Base-by-base conservation (phyloP, 495 filamentous ascomycete genomes). In the Xylaria venustula region DNA sequence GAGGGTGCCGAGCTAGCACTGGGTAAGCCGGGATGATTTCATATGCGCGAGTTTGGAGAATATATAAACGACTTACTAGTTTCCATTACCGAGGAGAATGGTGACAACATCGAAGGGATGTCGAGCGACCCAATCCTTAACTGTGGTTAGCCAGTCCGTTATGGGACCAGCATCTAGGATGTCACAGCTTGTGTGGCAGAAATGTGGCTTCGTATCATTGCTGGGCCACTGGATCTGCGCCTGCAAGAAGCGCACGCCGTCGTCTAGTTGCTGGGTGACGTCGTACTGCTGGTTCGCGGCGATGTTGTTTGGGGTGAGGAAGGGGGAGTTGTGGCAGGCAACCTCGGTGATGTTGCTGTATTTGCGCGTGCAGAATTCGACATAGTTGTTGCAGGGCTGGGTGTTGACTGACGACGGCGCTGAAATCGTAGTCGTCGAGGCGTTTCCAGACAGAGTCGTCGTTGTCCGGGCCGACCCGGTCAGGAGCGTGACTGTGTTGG, bases 41-140 rank as follows among this genome's bases (percentile, higher is more conserved):
- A n/a, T n/a, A n/a, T n/a, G n/a, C n/a, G n/a, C n/a, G n/a, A n/a
- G n/a, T n/a, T n/a, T n/a, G n/a, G n/a, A n/a, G n/a, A n/a, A n/a
- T n/a, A 0, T 53, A 66, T 11, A 73, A 76, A 66, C 57, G 7
- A 81, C 76, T 60, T 77, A 71, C 69, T 80, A 87, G 75, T 94
- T 91, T 61, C 81, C 86, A 73, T 98, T 98, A 15, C 88, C 91
- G 47, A 98, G 83, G 7, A 98, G 77, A 53, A 97, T 84, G 4
- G 92, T 96, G n/a, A 98, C 85, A 4, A 97, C 88, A 63, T 98
- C 92, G 71, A 91, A 94, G 0, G 91, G 92, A 65, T 98, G 86
- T 1, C 71, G 68, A 6, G 76, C 75, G 17, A 98, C 84, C 93
- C 93, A 98, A 46, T 73, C 65, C 51, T 79, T 79, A 22, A 98